These are phyloP conservation scores for Massariosphaeria phaeospora DNA, from an alignment of 495 filamentous ascomycete species.

Conservation along the genomic window DNA sequence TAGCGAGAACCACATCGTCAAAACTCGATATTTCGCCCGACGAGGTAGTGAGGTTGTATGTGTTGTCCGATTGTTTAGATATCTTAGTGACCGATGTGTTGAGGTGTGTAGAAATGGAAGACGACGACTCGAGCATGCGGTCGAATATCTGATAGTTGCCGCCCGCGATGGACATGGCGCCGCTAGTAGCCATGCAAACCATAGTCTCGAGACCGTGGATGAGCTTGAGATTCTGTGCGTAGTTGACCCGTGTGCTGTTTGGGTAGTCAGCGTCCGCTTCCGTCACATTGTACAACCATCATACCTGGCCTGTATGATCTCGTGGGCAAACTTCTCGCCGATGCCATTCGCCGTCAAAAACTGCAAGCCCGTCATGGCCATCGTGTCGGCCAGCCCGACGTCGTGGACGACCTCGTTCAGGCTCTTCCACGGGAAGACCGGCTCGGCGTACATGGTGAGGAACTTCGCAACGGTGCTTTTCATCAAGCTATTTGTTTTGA, in stretches of 20 bases:
- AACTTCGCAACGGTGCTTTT: constrained; percentile 67
- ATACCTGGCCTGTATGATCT: constrained; percentile 76
- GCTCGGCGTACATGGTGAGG: constrained; percentile 71
- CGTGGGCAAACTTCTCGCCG: constrained; percentile 60
- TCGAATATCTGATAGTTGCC: constrained; percentile 97
- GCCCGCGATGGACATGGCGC: constrained; percentile 70
- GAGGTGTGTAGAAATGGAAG: constrained; percentile 56
- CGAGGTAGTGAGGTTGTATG: constrained; percentile 50
- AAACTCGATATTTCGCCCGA: constrained; percentile 44
- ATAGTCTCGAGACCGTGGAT: constrained; percentile 91
- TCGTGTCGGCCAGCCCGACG: constrained; percentile 60
- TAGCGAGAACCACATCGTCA: constrained; percentile 75
- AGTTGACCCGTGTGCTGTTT: constrained; percentile 81
- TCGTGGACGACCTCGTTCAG: constrained; percentile 61
- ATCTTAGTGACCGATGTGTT: constrained; percentile 66
- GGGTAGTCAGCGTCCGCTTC: neutral
- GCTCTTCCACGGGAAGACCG: constrained; percentile 76
- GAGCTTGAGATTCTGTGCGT: constrained; percentile 76
- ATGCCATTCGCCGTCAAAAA: constrained; percentile 67
- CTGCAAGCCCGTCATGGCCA: constrained; percentile 64
- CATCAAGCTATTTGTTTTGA: constrained; percentile 68
- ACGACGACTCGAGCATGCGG: constrained; percentile 65
- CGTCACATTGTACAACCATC: neutral
- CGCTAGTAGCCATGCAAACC: constrained; percentile 89
- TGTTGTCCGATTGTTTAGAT: constrained; percentile 44